These are phyloP conservation scores for Ascochyta rabiei DNA, from an alignment of 2,329 filamentous ascomycete genomes.

Conservation along the genomic window DNA sequence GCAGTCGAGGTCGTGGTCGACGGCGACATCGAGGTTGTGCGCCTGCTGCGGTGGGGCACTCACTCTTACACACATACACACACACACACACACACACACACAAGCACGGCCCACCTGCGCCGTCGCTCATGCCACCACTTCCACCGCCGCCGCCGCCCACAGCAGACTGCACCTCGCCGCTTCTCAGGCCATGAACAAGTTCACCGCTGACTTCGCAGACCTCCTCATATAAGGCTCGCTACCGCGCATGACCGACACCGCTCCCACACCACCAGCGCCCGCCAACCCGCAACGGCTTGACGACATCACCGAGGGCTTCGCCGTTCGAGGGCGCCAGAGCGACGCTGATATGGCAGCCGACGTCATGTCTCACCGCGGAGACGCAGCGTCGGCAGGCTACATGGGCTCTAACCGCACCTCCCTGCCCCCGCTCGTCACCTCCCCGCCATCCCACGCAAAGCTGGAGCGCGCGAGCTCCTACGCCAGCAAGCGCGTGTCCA, in stretches of 20 bases:
- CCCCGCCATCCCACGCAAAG: slow-evolving; percentile 57
- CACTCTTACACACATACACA: slow-evolving; percentile 5
- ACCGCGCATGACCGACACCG: slow-evolving; percentile 44
- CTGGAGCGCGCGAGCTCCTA: slow-evolving; percentile 70
- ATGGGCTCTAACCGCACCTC: slow-evolving; percentile 48
- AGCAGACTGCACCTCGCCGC: slow-evolving; percentile 12
- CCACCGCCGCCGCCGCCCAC: slow-evolving; percentile 6
- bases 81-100: slow-evolving; percentile 19
- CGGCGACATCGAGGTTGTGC: slow-evolving; percentile 15
- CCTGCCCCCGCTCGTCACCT: slow-evolving; percentile 59
- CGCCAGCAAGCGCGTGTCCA: slow-evolving; percentile 80
- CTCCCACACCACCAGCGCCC: slow-evolving; percentile 22
- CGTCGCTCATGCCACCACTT: background rate
- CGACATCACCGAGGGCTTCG: slow-evolving; percentile 38
- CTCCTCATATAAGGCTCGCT: slow-evolving; percentile 14
- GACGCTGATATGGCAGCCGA: slow-evolving; percentile 46
- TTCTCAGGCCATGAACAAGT: slow-evolving; percentile 25
- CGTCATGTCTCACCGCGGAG: slow-evolving; percentile 44
- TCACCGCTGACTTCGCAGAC: slow-evolving; percentile 12
- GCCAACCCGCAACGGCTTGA: slow-evolving; percentile 38
- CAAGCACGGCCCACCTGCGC: background rate
- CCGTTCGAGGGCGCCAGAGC: slow-evolving; percentile 29
- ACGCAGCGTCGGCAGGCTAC: slow-evolving; percentile 38
- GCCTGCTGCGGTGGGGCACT: slow-evolving; percentile 19
- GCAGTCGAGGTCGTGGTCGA: slow-evolving; percentile 10